Percentiles rank a stretch among this genome's conserved stretches.
These are phyloP conservation scores for Colletotrichum sansevieriae DNA, from an alignment of 2,329 filamentous ascomycete species.

Conservation along the genomic window DNA sequence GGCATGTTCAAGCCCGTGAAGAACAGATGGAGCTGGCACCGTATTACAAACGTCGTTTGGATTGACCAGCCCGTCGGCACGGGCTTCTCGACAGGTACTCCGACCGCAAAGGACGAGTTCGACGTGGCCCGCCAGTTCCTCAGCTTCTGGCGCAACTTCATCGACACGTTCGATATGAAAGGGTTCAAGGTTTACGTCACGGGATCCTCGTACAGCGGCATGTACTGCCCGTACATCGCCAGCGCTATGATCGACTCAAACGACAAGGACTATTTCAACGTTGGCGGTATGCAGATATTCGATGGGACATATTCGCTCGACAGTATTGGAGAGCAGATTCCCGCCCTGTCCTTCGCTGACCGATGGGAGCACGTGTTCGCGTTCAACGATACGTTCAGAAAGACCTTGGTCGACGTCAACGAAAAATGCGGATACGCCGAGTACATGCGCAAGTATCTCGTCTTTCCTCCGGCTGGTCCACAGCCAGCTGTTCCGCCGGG, in stretches of 20 bases:
- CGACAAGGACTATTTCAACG: slow-evolving; percentile 75
- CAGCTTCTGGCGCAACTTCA: slow-evolving; percentile 84
- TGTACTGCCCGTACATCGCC: slow-evolving; percentile 79
- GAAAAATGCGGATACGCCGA: slow-evolving; percentile 72
- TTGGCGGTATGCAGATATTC: slow-evolving; percentile 78
- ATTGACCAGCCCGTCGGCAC: slow-evolving; percentile 77
- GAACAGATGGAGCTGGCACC: slow-evolving; percentile 81
- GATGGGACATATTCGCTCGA: slow-evolving; percentile 74
- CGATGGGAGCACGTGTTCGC: slow-evolving; percentile 71
- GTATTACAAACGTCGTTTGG: slow-evolving; percentile 83
- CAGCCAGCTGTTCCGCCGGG: slow-evolving; percentile 66
- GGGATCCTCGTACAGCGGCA: slow-evolving; percentile 79
- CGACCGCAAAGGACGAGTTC: slow-evolving; percentile 74
- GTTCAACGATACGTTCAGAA: slow-evolving; percentile 71
- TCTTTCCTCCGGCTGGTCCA: slow-evolving; percentile 75
- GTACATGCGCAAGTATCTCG: slow-evolving; percentile 71
- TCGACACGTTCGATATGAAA: slow-evolving; percentile 77
- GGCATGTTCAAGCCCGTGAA: slow-evolving; percentile 75
- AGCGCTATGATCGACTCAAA: slow-evolving; percentile 78
- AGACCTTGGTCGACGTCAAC: slow-evolving; percentile 63
- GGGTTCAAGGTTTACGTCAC: slow-evolving; percentile 79
- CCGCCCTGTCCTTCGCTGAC: slow-evolving; percentile 71
- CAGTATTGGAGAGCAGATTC: slow-evolving; percentile 57
- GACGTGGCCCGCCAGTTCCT: slow-evolving; percentile 80
- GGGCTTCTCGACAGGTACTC: slow-evolving; percentile 75